Base-by-base conservation (phyloP, 2,329 filamentous ascomycete genomes). In the Paraphoma sp. region DNA sequence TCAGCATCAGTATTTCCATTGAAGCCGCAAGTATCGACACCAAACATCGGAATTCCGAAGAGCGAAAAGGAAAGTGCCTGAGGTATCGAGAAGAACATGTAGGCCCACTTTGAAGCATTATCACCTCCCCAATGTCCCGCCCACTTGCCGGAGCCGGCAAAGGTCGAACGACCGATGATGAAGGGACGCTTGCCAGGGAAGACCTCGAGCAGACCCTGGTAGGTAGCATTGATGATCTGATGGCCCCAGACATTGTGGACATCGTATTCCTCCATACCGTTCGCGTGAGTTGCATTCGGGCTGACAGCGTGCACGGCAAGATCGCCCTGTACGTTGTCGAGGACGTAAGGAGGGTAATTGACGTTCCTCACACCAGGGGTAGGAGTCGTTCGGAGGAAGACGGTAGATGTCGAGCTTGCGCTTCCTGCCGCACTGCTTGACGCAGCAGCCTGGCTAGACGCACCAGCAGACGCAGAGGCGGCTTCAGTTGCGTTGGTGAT, bases 131-230 rank as follows among this genome's bases (percentile, higher is more conserved):
- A 96, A 75, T 95, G 91, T 1, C 90, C 91, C 1, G 90, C 88
- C 79, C 85, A 89, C 72, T 86, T 87, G 1, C 92, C 92, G 0
- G 86, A 86, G 3, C 92, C 91, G 9, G 90, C 84, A 69, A 94
- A 95, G 1, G 91, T 95, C 40, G 89, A 91, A 14, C 92, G 87
- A 0, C 89, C 90, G 67, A 96, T 92, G 70, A 96, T 90, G 76
- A 96, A 91, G 0, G 92, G 92, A 0, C 92, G 87, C 73, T 90
- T 90, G 12, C 79, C 81, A 0, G 89, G 86, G 57, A 86, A 86
- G 16, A 91, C 81, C 2, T 81, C 73, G 3, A 88, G 79, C 31
- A 95, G 84, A 54, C 87, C 90, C 45, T 89, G 79, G 70, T 92
- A 92, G 0, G 92, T 95, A 9, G 90, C 89, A 57, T 90, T 89